Evolutionary conservation across 2,329 filamentous ascomycete genomes (phyloP).

Genomic region (Colletotrichum plurivorum): DNA sequence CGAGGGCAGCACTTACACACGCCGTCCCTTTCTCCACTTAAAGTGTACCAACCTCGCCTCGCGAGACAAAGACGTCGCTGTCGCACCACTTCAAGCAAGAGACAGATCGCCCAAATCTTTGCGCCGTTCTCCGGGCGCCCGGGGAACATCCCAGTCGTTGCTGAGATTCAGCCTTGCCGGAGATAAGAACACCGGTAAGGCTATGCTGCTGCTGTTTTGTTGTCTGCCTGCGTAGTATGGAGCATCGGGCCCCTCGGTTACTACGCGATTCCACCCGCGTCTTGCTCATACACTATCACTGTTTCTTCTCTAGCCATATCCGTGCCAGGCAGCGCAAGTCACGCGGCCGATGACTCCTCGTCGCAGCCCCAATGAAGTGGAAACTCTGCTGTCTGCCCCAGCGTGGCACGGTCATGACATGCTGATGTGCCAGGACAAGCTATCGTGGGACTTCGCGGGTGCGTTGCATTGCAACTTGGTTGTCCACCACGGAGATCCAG

Average conservation of each 20-base stretch:
- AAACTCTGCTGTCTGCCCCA: background rate
- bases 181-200: constrained; percentile 7
- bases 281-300: background rate
- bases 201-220: constrained; percentile 4
- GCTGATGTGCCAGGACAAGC: background rate
- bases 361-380: background rate
- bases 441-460: constrained; percentile 17
- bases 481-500: background rate
- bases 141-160: constrained; percentile 25
- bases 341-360: constrained; percentile 3
- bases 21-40: constrained; percentile 22
- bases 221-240: background rate
- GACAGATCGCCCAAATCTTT: constrained; percentile 31
- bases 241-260: background rate
- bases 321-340: constrained; percentile 4
- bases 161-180: constrained; percentile 33
- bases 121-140: background rate
- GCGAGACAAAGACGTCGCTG: constrained; percentile 25
- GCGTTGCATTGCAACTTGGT: background rate
- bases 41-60: background rate
- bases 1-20: constrained; percentile 28
- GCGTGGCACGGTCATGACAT: background rate
- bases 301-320: background rate
- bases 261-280: background rate
- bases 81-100: constrained; percentile 29